phyloP scores from a whole-genome alignment of 2,329 filamentous ascomycete genomes.

The Fusarium pilosicola region DNA sequence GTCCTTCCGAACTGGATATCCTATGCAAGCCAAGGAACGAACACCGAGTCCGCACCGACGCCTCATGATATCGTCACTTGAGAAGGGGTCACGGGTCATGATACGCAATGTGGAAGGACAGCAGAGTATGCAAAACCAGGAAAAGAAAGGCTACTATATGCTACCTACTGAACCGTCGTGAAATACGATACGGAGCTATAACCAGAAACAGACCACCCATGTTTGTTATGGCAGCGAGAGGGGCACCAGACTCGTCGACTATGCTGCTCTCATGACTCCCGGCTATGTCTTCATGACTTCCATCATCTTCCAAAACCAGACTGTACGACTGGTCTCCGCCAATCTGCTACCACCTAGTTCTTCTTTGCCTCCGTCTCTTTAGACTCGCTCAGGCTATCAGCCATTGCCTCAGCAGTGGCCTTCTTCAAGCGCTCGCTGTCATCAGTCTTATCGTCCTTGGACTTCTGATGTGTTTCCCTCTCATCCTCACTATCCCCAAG shows the following conservation, averaged over 20 bases:
- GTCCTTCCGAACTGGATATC: not conserved
- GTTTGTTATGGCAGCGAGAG: slow-evolving; percentile 2
- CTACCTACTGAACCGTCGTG: slow-evolving; percentile 31
- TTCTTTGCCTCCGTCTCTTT: slow-evolving; percentile 51
- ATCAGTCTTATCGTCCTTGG: slow-evolving; percentile 64
- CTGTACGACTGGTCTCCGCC: not conserved
- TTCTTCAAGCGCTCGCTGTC: slow-evolving; percentile 72
- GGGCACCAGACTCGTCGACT: slow-evolving; percentile 17
- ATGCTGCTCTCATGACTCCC: slow-evolving; percentile 10
- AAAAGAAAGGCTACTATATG: slow-evolving; percentile 40
- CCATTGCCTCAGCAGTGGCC: slow-evolving; percentile 70
- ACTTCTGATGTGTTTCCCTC: slow-evolving; percentile 68
- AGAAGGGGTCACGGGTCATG: not conserved
- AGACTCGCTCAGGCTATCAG: slow-evolving; percentile 61
- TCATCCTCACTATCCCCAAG: slow-evolving; percentile 96
- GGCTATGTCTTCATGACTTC: not conserved
- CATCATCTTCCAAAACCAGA: not conserved
- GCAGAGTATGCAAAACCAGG: not conserved
- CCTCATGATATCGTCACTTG: not conserved
- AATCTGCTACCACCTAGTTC: slow-evolving; percentile 38
- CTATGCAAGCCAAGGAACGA: not conserved
- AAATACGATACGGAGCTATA: slow-evolving; percentile 16
- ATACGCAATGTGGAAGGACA: not conserved
- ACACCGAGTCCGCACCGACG: not conserved
- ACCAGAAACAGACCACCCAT: slow-evolving; percentile 23